Evolutionary conservation across 2,329 filamentous ascomycete genomes (phyloP).

Genomic region (Akanthomyces muscarius): DNA sequence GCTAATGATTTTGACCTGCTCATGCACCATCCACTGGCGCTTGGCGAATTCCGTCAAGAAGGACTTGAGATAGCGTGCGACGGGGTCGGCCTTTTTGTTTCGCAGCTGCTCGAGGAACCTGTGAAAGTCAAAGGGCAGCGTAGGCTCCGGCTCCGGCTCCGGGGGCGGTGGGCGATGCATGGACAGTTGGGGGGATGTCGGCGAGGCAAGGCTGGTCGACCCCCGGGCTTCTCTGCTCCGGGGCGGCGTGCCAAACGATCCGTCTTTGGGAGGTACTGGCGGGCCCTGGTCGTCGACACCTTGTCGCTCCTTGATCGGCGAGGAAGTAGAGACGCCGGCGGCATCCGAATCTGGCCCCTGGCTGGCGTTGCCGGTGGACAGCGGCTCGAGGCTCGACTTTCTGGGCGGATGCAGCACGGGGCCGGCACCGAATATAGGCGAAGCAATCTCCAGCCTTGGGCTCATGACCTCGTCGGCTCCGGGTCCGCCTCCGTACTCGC

Average conservation of each 20-base stretch:
- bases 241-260: conserved; percentile 40
- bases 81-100: conserved; percentile 95
- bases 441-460: conserved; percentile 76
- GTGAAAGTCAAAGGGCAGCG: conserved; percentile 93
- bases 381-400: conserved; percentile 79
- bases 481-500: conserved; percentile 66
- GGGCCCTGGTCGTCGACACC: conserved; percentile 46
- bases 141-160: conserved; percentile 73
- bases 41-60: conserved; percentile 94
- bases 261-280: conserved; percentile 58
- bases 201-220: conserved; percentile 28
- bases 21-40: conserved; percentile 98
- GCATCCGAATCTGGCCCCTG: conserved; percentile 47
- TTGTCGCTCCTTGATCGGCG: conserved; percentile 35
- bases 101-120: conserved; percentile 92
- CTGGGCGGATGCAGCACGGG: conserved; percentile 71
- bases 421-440: conserved; percentile 63
- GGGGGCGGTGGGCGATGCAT: conserved; percentile 64
- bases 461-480: conserved; percentile 87
- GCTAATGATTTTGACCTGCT: conserved; percentile 97
- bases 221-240: conserved; percentile 37
- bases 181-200: conserved; percentile 46
- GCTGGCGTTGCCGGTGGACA: conserved; percentile 26
- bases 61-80: conserved; percentile 90
- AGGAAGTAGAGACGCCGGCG: conserved; percentile 32